Base-by-base conservation (phyloP, 352 stramenopile genomes). In the Pelagophyceae sp. region DNA sequence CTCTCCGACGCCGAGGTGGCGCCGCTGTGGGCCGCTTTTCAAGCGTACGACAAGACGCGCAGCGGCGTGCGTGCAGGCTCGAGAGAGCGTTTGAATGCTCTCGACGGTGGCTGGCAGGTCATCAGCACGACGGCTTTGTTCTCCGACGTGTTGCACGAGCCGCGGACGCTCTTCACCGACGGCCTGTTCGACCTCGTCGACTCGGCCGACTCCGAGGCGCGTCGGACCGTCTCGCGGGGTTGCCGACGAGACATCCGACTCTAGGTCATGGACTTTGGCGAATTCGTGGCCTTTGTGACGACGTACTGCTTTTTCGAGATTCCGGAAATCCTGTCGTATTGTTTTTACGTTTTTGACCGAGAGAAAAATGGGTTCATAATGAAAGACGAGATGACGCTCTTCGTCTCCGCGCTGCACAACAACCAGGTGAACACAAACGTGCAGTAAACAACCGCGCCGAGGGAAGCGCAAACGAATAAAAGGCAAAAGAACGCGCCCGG, bases 331-430 rank as follows among this genome's bases (percentile, higher is more conserved):
- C 63, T 80, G 38, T 29, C 71, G 40, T 80, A 64, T 32, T 80
- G 76, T 50, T 80, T 80, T 32, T 80, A 61, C 65, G 76, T 80
- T 23, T 80, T 80, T 32, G 76, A 80, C 45, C 64, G 70, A 17
- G 76, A 80, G 15, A 80, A 80, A 50, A 80, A 80, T 23, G 76
- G 76, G 15, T 79, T 69, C 38, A 65, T 79, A 25, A 35, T 58
- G 33, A 40, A 79, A 63, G 64, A 54, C 32, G 75, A 79, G 75
- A 29, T 79, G 3, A 32, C 38, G 11, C 70, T 75, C 31, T 70
- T 79, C 33, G 27, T 79, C 38, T 60, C 74, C 33, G 75, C 72
- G 0, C 51, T 79, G 17, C 63, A 79, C 61, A 38, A 72, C 61
- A 35, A 69, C 38, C 27, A 75, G 2, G 58, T 74, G 67, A 40